Conservation (phyloP, 768 basidiomycete species). For the Chlorophyllum brunneum region DNA sequence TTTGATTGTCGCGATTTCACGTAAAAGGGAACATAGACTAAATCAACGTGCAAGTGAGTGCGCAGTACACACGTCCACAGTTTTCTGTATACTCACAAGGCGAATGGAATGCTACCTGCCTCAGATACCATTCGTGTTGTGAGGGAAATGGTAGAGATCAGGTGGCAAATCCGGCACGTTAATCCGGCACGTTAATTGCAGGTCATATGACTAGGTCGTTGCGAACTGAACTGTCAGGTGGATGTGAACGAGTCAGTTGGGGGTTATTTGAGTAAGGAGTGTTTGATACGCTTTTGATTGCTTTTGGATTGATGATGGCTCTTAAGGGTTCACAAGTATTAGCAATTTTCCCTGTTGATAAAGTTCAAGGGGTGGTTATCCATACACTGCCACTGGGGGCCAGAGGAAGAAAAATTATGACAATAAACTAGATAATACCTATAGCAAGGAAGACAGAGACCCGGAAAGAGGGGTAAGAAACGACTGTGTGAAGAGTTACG, state of each 20-base stretch:
- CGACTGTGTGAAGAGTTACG: neutral
- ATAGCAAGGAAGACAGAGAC: conserved; percentile 3
- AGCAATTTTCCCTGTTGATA: neutral
- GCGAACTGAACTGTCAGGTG: too few relatives aligned
- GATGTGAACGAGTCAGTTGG: too few relatives aligned
- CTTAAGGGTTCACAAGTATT: neutral
- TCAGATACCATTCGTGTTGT: conserved; percentile 11
- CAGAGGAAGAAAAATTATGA: conserved; percentile 4
- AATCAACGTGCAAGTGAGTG: conserved; percentile 1
- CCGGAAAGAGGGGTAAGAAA: neutral
- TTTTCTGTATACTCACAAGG: conserved; percentile 34
- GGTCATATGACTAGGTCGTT: conserved; percentile 5
- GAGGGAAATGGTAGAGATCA: conserved; percentile 8
- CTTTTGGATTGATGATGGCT: neutral
- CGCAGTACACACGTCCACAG: neutral
- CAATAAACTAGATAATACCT: conserved; percentile 12
- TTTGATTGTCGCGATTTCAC: conserved; percentile 36
- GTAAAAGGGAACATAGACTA: conserved; percentile 50
- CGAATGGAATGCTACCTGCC: conserved; percentile 30
- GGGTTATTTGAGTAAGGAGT: too few relatives aligned
- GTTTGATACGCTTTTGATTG: neutral
- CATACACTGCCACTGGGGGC: conserved; percentile 6
- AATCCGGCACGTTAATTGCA: neutral
- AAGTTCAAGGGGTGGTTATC: conserved; percentile 2
- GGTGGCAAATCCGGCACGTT: neutral